Conservation (phyloP, 169 alveolate species). For the Plasmodium vivax region DNA sequence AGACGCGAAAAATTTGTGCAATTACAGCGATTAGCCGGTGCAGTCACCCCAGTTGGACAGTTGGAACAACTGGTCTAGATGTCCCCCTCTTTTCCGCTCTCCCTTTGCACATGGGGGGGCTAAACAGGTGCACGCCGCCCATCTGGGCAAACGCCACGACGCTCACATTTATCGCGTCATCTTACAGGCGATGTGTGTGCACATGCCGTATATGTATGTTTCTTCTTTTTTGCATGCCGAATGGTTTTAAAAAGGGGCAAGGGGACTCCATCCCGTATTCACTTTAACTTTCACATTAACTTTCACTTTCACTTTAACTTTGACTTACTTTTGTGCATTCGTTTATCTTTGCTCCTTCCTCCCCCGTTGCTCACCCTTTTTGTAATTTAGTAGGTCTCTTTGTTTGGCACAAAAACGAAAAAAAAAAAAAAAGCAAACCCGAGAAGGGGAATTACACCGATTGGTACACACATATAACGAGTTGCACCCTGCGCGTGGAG, state of each 20-base stretch:
- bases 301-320: no score
- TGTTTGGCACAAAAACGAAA: background rate
- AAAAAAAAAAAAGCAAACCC: background rate
- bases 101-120: background rate
- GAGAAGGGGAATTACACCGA: background rate
- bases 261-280: background rate
- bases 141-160: background rate
- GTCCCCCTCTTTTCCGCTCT: background rate
- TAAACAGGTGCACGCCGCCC: background rate
- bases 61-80: background rate
- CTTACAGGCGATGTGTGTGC: background rate
- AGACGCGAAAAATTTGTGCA: constrained; percentile 37
- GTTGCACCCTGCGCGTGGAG: background rate
- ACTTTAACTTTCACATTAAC: background rate
- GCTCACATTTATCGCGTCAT: background rate
- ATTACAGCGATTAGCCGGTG: constrained; percentile 21
- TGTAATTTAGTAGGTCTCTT: background rate
- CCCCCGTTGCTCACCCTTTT: background rate
- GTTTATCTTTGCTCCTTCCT: background rate
- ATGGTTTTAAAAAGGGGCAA: background rate
- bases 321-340: background rate
- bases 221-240: background rate
- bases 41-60: no score
- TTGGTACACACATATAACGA: background rate
- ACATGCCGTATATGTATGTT: background rate